Evolutionary conservation across 345 rosid species (phyloP), one percentile per base, ranked within the genome.

Genomic region (Gossypium arboreum): DNA sequence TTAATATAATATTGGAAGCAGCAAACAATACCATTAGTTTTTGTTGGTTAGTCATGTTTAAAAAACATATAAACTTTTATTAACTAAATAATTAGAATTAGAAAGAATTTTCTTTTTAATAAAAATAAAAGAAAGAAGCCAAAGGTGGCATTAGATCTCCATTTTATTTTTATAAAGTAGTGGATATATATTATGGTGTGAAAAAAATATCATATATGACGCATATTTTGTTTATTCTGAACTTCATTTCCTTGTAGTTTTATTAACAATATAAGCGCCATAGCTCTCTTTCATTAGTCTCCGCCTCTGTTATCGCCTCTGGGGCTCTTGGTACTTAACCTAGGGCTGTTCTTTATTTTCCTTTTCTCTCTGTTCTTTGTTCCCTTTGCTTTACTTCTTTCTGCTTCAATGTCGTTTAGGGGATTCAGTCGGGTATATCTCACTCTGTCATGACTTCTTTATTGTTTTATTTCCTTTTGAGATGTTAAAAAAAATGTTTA

Each of bases 371-470:
- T 13, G n/a, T 51, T 51, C 4, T 13, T 13, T 54, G 7, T 7
- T 17, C 18, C 16, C 10, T 3, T 34, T 39, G 17, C 45, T 17
- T 17, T 7, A 3, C 68, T 39, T 63, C 68, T 0, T 34, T 63
- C 13, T 17, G 48, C 48, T 39, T 45, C 68, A 13, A 63, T 63
- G 68, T 39, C 68, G 68, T 63, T 63, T 39, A 63, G 48, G 39
- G 68, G 47, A 63, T 11, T 63, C 10, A 2, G 68, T 34, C 47
- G 68, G 68, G 68, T 63, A 34, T 62, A 9, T 62, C 12, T 62
- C 45, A 7, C 5, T 62, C 67, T 62, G 6, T 15, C 16, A 29
- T 62, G 10, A 22, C 16, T 34, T 16, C 34, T 34, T 62, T 7
- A n/a, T 2, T 12, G 16, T 15, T 15, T 34, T 29, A 6, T 61